Conservation (phyloP, 148 eudicot species). For the Pharnaceum exiguum region DNA sequence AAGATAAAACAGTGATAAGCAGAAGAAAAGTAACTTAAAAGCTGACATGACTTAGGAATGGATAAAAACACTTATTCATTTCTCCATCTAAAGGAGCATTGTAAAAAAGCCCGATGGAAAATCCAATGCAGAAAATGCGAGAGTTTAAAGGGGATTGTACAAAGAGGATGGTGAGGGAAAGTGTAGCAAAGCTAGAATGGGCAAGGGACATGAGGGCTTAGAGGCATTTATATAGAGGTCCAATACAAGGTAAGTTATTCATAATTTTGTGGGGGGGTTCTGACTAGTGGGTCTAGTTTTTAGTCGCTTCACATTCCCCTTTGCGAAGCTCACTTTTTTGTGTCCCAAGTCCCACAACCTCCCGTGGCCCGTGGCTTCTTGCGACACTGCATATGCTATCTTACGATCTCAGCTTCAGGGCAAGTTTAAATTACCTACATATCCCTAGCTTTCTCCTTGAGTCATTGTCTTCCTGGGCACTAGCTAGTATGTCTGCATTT, state of each 20-base stretch:
- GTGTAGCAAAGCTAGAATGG: conserved; percentile 27
- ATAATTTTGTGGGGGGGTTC: conserved; percentile 16
- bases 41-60: conserved; percentile 15
- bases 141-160: background rate
- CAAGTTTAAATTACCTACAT: background rate
- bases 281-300: conserved; percentile 14
- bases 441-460: background rate
- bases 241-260: conserved; percentile 12
- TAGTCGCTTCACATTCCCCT: conserved; percentile 12
- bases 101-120: background rate
- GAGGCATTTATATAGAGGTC: conserved; percentile 8
- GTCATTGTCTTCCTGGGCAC: background rate
- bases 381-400: background rate
- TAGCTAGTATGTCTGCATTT: background rate
- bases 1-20: background rate
- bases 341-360: conserved; percentile 9
- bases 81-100: background rate
- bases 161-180: conserved; percentile 18
- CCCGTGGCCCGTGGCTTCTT: background rate
- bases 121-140: conserved; percentile 8
- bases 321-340: conserved; percentile 9
- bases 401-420: background rate
- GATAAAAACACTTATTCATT: background rate
- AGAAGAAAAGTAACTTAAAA: too few species aligned
- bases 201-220: conserved; percentile 31